Evolutionary conservation across 106 monocot genomes (phyloP).

Genomic region (Phalaenopsis aphrodite): DNA sequence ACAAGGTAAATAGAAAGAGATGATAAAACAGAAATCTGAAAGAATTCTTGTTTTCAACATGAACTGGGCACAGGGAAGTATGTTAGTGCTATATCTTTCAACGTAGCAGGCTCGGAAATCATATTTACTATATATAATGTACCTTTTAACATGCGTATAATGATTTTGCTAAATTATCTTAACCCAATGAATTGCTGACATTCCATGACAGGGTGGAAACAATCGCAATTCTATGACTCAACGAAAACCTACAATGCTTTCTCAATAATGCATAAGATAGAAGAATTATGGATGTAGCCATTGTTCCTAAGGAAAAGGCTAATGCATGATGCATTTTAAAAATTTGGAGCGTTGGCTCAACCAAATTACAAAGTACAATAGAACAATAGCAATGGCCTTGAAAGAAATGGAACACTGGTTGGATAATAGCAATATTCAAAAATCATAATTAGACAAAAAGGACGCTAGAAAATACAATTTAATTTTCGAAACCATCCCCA

Average conservation of each 20-base stretch:
- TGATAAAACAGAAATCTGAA: not conserved
- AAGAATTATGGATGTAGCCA: not conserved
- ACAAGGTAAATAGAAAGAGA: not conserved
- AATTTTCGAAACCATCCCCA: too few relatives aligned
- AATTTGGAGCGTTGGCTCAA: not conserved
- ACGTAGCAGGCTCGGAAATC: not conserved
- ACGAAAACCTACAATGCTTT: not conserved
- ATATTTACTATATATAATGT: not conserved
- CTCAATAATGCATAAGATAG: not conserved
- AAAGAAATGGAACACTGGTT: too few relatives aligned
- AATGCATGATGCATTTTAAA: not conserved
- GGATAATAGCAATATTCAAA: too few relatives aligned
- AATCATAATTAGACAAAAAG: too few relatives aligned
- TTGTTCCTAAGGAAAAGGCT: not conserved
- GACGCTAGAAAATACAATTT: too few relatives aligned
- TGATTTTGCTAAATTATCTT: too few relatives aligned
- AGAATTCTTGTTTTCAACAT: not conserved
- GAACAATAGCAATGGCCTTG: too few relatives aligned
- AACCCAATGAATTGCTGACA: not conserved
- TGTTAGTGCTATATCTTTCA: not conserved
- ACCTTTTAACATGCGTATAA: not conserved
- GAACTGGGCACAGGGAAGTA: not conserved
- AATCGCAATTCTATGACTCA: not conserved
- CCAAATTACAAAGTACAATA: not conserved
- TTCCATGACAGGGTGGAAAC: not conserved